Conservation (phyloP, 306 rosid species). For the Ormosia emarginata region DNA sequence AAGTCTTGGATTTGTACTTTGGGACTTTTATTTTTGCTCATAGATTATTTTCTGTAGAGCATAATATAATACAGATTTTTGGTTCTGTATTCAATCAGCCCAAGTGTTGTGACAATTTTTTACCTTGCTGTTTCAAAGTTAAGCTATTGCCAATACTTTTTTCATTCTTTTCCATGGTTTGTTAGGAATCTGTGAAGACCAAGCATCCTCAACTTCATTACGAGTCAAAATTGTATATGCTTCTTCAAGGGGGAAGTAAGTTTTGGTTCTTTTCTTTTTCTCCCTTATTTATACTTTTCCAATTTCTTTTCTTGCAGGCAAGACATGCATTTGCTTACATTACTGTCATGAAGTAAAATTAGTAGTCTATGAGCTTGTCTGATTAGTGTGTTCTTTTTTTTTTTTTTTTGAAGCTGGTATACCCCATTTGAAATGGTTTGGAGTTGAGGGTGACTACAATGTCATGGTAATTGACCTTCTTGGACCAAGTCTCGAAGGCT, state of each 20-base stretch:
- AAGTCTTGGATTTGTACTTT: background rate
- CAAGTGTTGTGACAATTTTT: slow-evolving; percentile 14
- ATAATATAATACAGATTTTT: background rate
- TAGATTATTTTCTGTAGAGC: background rate
- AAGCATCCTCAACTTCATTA: slow-evolving; percentile 98
- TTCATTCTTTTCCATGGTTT: slow-evolving; percentile 20
- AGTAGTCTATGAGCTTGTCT: slow-evolving; percentile 2
- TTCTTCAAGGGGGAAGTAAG: slow-evolving; percentile 99
- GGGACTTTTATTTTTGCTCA: background rate
- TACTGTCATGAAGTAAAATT: background rate
- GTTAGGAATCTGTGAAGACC: slow-evolving; percentile 89
- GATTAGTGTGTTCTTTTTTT: background rate
- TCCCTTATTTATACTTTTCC: slow-evolving; percentile 3
- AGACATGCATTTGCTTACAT: background rate
- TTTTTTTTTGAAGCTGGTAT: slow-evolving; percentile 68
- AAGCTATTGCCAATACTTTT: background rate
- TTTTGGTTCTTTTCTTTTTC: slow-evolving; percentile 17
- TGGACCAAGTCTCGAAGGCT: slow-evolving; percentile 96
- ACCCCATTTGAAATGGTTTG: slow-evolving; percentile 96
- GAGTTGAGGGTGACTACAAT: slow-evolving; percentile 96
- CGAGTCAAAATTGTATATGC: slow-evolving; percentile 92
- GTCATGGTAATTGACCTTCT: slow-evolving; percentile 97
- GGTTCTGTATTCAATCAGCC: background rate
- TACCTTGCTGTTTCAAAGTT: background rate
- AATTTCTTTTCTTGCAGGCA: background rate